Conservation (phyloP, 2,329 filamentous ascomycete species). For the Claviceps pazoutovae region DNA sequence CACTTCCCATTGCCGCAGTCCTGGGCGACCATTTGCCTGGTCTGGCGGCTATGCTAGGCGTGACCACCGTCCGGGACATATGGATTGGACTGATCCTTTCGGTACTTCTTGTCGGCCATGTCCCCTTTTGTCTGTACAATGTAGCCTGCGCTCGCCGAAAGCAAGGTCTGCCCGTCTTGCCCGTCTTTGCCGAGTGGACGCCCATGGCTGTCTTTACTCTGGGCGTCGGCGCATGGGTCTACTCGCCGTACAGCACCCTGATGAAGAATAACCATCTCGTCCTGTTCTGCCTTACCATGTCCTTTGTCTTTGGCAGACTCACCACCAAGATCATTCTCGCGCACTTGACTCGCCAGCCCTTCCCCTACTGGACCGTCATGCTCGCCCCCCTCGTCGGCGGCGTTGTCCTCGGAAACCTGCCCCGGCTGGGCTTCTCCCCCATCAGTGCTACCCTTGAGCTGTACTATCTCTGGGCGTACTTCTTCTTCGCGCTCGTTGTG, state of each 20-base stretch:
- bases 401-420: conserved; percentile 70
- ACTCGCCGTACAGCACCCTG: conserved; percentile 73
- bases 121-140: conserved; percentile 82
- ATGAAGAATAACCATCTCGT: conserved; percentile 76
- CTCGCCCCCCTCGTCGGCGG: conserved; percentile 76
- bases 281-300: conserved; percentile 83
- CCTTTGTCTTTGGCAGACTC: conserved; percentile 96
- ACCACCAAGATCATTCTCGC: conserved; percentile 98
- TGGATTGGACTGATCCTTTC: conserved; percentile 63
- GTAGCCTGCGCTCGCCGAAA: conserved; percentile 63
- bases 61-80: conserved; percentile 68
- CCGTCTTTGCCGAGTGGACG: conserved; percentile 86
- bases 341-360: conserved; percentile 83
- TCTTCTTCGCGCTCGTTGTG: conserved; percentile 67
- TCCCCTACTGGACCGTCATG: conserved; percentile 94
- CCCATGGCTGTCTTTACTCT: conserved; percentile 73
- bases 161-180: conserved; percentile 59
- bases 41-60: conserved; percentile 47
- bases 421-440: conserved; percentile 55
- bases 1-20: conserved; percentile 54
- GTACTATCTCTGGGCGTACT: conserved; percentile 72
- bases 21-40: conserved; percentile 42
- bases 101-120: conserved; percentile 56
- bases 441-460: conserved; percentile 56
- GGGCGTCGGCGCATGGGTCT: conserved; percentile 70